These are phyloP conservation scores for Inonotus hispidus DNA, from an alignment of 1,284 basidiomycete genomes.

Conservation along the genomic window DNA sequence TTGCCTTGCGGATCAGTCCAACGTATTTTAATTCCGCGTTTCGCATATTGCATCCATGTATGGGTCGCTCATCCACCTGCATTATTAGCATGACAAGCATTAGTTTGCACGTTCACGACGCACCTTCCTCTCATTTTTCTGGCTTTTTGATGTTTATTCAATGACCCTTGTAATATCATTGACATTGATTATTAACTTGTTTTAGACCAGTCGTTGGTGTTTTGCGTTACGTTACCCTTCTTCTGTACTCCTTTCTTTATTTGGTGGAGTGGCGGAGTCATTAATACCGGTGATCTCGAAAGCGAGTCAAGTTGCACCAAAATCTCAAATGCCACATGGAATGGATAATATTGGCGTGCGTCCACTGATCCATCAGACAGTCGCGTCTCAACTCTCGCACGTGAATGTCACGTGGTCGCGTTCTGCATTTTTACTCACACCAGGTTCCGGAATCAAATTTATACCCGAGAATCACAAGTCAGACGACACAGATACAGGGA, in stretches of 20 bases:
- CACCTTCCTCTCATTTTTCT: slow-evolving; percentile 3
- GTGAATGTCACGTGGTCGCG: neutral
- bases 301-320: too few species aligned
- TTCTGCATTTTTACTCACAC: neutral
- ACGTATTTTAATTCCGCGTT: neutral
- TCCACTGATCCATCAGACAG: neutral
- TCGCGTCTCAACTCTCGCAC: neutral
- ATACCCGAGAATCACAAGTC: neutral
- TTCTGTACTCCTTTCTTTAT: neutral
- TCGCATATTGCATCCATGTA: neutral
- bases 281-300: too few species aligned
- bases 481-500: too few species aligned
- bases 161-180: neutral
- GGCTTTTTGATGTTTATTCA: neutral
- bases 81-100: slow-evolving; percentile 5
- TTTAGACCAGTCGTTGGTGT: slow-evolving; percentile 3
- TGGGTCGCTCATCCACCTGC: slow-evolving; percentile 10
- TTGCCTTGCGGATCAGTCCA: neutral
- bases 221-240: neutral
- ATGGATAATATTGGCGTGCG: neutral
- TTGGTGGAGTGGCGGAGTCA: too few species aligned
- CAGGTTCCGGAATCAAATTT: too few species aligned
- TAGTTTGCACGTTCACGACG: slow-evolving; percentile 11
- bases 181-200: neutral
- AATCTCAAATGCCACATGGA: too few species aligned